Base-by-base conservation (phyloP, 2,329 filamentous ascomycete genomes). In the Zymoseptoria tritici region DNA sequence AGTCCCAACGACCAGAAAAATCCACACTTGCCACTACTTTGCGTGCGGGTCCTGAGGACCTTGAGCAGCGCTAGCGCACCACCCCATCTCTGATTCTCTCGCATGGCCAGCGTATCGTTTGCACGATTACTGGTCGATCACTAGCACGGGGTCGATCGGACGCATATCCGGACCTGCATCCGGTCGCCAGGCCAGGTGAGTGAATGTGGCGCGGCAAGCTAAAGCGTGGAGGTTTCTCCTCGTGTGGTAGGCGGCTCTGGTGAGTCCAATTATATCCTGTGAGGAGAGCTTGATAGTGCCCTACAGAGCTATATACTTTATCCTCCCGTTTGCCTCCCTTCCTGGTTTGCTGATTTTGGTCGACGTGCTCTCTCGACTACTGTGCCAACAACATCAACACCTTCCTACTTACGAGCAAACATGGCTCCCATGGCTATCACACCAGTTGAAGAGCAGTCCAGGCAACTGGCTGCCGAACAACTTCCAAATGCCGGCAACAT, bases 371-470 rank as follows among this genome's bases (percentile, higher is more conserved):
- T 46, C 16, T n/a, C 8, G 5, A 53, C 22, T 53, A 53, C 22
- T 53, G 22, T 31, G 8, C 13, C 22, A n/a, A n/a, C 11, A 5
- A 24, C 2, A 53, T 53, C 20, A 29, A 29, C 7, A 29, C 26
- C 1, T 2, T 29, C 26, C 26, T 29, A 9, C 26, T n/a, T 20
- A 7, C 29, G 5, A 21, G 21, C 20, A 52, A 68, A 24, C 58
- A 74, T 74, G 73, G 67, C 71, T 49, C 69, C 70, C 59, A 60
- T 65, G 26, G 70, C 71, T 56, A 60, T 71, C 57, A 68, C 66
- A 24, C 71, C 72, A 49, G 68, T 68, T 16, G 62, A 65, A 31
- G 59, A 70, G 51, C 63, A 69, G 61, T 61, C 63, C 49, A 69
- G 71, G 55, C 21, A 57, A 55, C 31, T 55, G 51, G 21, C 52